Percentiles rank a stretch among this genome's conserved stretches.
These are phyloP conservation scores for Trifolium subterraneum DNA, from an alignment of 306 rosid species.

Conservation along the genomic window DNA sequence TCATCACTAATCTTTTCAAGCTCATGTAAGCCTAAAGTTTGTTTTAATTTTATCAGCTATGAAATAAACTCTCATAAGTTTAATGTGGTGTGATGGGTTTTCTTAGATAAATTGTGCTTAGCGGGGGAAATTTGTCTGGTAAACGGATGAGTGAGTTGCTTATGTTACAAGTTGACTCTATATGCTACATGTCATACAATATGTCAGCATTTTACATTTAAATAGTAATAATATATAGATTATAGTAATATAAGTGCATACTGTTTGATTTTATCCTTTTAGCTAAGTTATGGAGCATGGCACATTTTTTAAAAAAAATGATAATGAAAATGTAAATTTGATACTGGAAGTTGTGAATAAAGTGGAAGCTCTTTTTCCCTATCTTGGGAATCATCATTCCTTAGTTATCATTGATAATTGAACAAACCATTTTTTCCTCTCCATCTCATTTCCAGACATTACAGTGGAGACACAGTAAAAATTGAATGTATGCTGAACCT, in stretches of 20 bases:
- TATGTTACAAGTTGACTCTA: conserved; percentile 11
- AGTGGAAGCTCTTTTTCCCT: conserved; percentile 3
- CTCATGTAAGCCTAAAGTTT: conserved; percentile 13
- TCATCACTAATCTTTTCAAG: conserved; percentile 37
- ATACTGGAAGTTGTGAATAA: conserved; percentile 16
- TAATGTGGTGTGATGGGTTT: conserved; percentile 32
- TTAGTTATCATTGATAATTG: conserved; percentile 15
- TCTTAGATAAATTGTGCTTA: conserved; percentile 22
- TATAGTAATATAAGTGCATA: conserved; percentile 15
- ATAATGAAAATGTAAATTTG: conserved; percentile 33
- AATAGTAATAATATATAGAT: conserved; percentile 26
- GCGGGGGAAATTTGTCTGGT: conserved; percentile 23
- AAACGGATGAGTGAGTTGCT: conserved; percentile 25
- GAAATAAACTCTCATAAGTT: conserved; percentile 21
- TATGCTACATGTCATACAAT: conserved; percentile 4
- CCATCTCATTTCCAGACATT: conserved; percentile 16
- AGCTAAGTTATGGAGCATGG: conserved; percentile 7
- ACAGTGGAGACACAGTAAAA: conserved; percentile 8
- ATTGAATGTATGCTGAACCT: conserved; percentile 31
- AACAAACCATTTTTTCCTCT: conserved; percentile 5
- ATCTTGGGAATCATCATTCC: conserved; percentile 18
- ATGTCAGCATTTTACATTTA: conserved; percentile 19
- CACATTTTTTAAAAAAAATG: conserved; percentile 1
- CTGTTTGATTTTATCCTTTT: conserved; percentile 14
- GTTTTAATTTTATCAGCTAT: conserved; percentile 23